These are phyloP conservation scores for Aspergillus vadensis DNA, from an alignment of 2,329 filamentous ascomycete genomes.

Conservation along the genomic window DNA sequence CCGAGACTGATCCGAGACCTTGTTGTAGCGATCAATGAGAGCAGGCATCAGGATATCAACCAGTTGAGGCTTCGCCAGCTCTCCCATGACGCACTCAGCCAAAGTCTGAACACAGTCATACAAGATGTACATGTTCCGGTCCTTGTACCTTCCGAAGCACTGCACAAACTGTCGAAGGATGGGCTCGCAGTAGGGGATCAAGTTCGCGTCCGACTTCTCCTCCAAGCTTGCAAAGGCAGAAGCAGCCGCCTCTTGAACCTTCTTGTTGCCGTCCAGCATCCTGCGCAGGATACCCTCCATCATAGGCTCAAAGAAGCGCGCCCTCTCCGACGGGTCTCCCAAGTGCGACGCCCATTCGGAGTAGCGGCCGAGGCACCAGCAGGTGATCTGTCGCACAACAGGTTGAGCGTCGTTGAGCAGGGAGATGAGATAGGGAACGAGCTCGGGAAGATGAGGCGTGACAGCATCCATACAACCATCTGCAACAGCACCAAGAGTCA, in stretches of 20 bases:
- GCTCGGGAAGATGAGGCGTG: constrained; percentile 82
- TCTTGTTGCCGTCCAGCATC: constrained; percentile 97
- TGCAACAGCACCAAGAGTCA: constrained; percentile 90
- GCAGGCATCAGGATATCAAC: constrained; percentile 88
- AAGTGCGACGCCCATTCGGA: constrained; percentile 87
- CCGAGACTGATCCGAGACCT: constrained; percentile 81
- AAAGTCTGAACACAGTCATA: constrained; percentile 98
- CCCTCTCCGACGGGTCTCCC: constrained; percentile 64
- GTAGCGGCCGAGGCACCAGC: constrained; percentile 94
- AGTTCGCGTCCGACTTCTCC: constrained; percentile 79
- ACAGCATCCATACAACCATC: constrained; percentile 92
- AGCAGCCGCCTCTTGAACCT: constrained; percentile 93
- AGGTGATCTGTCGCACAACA: constrained; percentile 93
- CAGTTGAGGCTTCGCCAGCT: constrained; percentile 78
- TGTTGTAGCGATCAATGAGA: constrained; percentile 83
- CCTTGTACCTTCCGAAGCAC: constrained; percentile 95
- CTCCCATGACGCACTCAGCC: constrained; percentile 83
- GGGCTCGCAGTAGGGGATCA: constrained; percentile 83
- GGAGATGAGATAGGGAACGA: constrained; percentile 86
- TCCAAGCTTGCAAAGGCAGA: constrained; percentile 96
- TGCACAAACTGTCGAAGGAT: constrained; percentile 90
- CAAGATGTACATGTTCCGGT: constrained; percentile 97
- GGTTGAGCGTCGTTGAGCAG: constrained; percentile 83
- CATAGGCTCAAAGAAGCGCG: constrained; percentile 86
- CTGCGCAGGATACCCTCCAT: constrained; percentile 94